Conservation (phyloP, 257 asterid species). For the Nicotiana knightiana region DNA sequence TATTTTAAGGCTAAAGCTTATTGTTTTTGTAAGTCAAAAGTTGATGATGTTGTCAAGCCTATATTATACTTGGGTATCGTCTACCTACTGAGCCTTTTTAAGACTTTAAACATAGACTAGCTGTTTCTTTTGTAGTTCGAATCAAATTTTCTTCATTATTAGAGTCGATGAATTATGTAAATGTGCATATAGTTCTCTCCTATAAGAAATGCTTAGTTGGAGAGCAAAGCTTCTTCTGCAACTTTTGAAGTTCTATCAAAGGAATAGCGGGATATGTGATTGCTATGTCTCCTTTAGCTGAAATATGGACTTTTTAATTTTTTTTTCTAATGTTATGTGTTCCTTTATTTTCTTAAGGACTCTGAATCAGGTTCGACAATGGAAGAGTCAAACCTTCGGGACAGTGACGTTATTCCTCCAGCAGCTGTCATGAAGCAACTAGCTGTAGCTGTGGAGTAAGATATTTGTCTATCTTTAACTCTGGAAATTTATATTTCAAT, state of each 20-base stretch:
- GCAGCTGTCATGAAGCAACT: conserved; percentile 67
- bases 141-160: not conserved
- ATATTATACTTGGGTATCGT: not conserved
- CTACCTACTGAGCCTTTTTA: not conserved
- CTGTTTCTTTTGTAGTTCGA: not conserved
- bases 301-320: conserved; percentile 14
- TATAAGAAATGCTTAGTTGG: conserved; percentile 1
- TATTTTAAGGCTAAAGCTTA: not conserved
- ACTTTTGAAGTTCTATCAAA: not conserved
- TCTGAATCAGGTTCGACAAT: conserved; percentile 32
- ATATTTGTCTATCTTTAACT: conserved; percentile 9
- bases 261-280: not conserved
- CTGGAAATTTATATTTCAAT: not conserved
- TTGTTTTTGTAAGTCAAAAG: not conserved
- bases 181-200: not conserved
- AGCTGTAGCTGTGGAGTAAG: conserved; percentile 91
- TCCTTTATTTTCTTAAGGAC: conserved; percentile 42
- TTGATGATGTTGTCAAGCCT: not conserved
- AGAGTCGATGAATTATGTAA: not conserved
- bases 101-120: not conserved
- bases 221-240: not conserved
- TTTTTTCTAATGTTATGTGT: not conserved
- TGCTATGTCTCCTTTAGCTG: conserved; percentile 6
- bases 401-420: conserved; percentile 60
- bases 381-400: conserved; percentile 43